Evolutionary conservation across 768 basidiomycete species (phyloP), one percentile per base, ranked within the genome.

Genomic region (Boletus patriciae): DNA sequence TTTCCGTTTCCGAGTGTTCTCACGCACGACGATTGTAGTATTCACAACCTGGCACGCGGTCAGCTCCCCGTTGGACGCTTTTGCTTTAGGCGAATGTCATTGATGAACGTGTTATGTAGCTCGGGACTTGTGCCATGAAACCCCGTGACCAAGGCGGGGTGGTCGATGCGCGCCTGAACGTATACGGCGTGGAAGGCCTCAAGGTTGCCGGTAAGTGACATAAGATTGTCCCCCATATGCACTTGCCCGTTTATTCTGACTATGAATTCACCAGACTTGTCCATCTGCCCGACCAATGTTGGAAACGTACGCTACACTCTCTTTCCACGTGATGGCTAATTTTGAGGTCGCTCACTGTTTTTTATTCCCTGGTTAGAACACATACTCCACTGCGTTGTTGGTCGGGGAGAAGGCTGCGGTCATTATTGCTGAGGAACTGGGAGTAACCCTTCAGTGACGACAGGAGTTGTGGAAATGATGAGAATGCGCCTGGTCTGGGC

Each of bases 81-180:
- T 8, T 7, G 9, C 12, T 31, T 31, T 23, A 2, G 9, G 9
- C 2, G 9, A 18, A 25, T 27, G n/a, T 5, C 8, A 9, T 23
- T 53, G 16, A 59, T 21, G 23, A 7, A n/a, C 3, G 1, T 3
- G 5, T 38, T 18, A 43, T n/a, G 4, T 23, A 86, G 84, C 73
- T 84, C 6, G 85, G 86, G 37, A 88, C 86, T 0, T 87, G 85
- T 53, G 79, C 85, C 0, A 88, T 88, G 87, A 86, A 86, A 66
- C 77, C 83, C 0, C 78, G 80, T 2, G 76, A 81, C 10, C 50
- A 78, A 34, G 79, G 78, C 1, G 88, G 87, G 6, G 87, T 90
- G 9, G 84, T 89, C 6, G 85, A 89, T 61, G 54, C 77, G 7
- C 73, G 72, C 31, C 66, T 88, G 45, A 85, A 83, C 55, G 86